phyloP scores from a whole-genome alignment of 768 basidiomycete genomes.

The Auricularia sp. region DNA sequence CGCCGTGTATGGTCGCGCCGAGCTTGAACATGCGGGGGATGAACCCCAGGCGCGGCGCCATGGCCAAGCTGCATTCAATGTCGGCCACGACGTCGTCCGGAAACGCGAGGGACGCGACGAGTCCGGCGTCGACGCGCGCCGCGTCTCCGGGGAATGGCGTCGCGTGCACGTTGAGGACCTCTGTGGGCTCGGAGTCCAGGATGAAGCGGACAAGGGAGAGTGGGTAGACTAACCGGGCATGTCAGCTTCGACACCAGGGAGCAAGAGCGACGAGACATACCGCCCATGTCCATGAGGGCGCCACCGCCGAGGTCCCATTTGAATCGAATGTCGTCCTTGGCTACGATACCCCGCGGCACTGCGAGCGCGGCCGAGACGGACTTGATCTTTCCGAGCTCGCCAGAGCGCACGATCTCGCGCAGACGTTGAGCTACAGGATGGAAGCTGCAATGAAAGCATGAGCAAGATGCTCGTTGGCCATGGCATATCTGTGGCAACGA shows the following conservation, averaged over 20 bases:
- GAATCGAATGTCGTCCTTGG: slow-evolving; percentile 13
- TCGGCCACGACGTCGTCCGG: slow-evolving; percentile 18
- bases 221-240: neutral
- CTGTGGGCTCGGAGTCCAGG: neutral
- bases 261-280: neutral
- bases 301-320: slow-evolving; percentile 17
- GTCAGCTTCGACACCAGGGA: neutral
- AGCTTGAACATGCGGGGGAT: slow-evolving; percentile 30
- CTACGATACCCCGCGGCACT: slow-evolving; percentile 3
- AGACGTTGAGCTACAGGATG: slow-evolving; percentile 13
- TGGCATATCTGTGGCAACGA: neutral
- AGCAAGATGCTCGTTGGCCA: neutral
- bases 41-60: slow-evolving; percentile 21
- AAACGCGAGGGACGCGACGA: slow-evolving; percentile 11
- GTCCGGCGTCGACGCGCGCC: neutral
- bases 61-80: slow-evolving; percentile 25
- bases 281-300: slow-evolving; percentile 17
- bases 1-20: slow-evolving; percentile 29
- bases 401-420: slow-evolving; percentile 7
- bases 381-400: slow-evolving; percentile 12
- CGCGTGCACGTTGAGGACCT: neutral
- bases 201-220: neutral
- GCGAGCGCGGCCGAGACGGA: slow-evolving; percentile 4
- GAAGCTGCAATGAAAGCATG: slow-evolving; percentile 7
- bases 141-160: neutral